phyloP scores from a whole-genome alignment of 495 filamentous ascomycete genomes.

The Ascodesmis nigricans region DNA sequence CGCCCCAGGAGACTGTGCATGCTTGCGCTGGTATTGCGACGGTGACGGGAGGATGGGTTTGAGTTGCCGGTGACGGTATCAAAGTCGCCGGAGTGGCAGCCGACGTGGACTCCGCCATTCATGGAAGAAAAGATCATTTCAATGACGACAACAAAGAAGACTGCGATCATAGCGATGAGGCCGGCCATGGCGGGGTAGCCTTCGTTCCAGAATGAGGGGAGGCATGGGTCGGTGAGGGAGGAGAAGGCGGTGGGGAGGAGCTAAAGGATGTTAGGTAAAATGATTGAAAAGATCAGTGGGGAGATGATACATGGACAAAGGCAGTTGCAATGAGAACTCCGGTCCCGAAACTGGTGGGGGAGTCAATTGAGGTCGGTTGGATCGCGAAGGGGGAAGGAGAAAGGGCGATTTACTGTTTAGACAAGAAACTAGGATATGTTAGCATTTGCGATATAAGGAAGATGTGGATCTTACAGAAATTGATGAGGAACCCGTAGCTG shows the following conservation, averaged over 20 bases:
- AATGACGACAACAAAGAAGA: conserved; percentile 48
- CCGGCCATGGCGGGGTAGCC: conserved; percentile 57
- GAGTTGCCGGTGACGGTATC: not conserved
- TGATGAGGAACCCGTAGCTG: conserved; percentile 23
- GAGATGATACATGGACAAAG: conserved; percentile 44
- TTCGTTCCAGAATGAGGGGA: conserved; percentile 49
- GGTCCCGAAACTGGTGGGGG: conserved; percentile 39
- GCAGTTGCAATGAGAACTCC: conserved; percentile 71
- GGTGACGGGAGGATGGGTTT: too few relatives aligned
- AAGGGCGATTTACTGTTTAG: conserved; percentile 22
- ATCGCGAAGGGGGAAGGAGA: conserved; percentile 55
- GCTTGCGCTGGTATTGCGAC: conserved; percentile 1
- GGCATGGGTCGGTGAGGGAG: conserved; percentile 60
- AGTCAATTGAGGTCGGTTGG: not conserved
- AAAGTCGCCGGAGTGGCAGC: conserved; percentile 15
- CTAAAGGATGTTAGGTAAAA: conserved; percentile 1
- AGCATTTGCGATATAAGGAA: conserved; percentile 12
- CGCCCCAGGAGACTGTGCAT: conserved; percentile 1
- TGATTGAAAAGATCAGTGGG: not conserved
- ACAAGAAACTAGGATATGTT: conserved; percentile 13
- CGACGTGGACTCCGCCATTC: conserved; percentile 17
- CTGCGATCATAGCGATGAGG: conserved; percentile 54
- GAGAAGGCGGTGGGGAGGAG: conserved; percentile 60
- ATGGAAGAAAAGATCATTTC: conserved; percentile 50
- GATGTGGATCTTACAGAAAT: conserved; percentile 28